Percentiles rank a stretch among this genome's conserved stretches.
Evolutionary conservation across 148 eudicot genomes (phyloP).

Genomic region (Rhododendron henanense): DNA sequence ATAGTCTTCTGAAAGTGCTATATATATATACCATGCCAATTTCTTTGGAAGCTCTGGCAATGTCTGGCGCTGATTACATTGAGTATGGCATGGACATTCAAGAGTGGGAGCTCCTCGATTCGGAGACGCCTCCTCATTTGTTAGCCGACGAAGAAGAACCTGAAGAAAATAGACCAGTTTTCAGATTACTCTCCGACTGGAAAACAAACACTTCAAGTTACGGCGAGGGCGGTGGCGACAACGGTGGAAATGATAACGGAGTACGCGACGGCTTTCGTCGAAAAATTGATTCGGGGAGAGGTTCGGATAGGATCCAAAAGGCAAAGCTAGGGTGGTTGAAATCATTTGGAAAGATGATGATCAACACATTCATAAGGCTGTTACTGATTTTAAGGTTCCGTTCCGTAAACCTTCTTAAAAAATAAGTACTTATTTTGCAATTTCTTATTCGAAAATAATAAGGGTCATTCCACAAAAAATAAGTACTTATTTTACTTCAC

Average conservation of each 20-base stretch:
- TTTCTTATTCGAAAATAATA: too few relatives aligned
- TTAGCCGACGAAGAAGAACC: conserved; percentile 26
- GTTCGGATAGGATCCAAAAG: neutral
- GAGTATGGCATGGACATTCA: conserved; percentile 22
- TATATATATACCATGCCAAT: conserved; percentile 11
- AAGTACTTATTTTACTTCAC: too few relatives aligned
- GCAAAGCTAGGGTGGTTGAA: neutral
- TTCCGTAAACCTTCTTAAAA: too few relatives aligned
- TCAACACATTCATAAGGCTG: neutral
- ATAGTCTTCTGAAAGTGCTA: neutral
- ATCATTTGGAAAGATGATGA: neutral
- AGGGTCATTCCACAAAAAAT: too few relatives aligned
- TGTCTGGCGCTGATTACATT: conserved; percentile 37
- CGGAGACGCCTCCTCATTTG: conserved; percentile 35
- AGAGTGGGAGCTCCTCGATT: conserved; percentile 44
- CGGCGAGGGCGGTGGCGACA: neutral
- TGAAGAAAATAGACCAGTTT: conserved; percentile 11
- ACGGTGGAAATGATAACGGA: neutral
- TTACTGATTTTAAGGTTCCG: neutral
- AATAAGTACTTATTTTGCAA: too few relatives aligned
- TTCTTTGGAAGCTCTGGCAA: conserved; percentile 52
- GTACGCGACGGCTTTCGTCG: neutral
- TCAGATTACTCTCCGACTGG: neutral
- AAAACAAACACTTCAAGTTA: neutral
- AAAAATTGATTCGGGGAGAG: neutral